phyloP scores from a whole-genome alignment of 768 basidiomycete species.

The Nidularia sp. region DNA sequence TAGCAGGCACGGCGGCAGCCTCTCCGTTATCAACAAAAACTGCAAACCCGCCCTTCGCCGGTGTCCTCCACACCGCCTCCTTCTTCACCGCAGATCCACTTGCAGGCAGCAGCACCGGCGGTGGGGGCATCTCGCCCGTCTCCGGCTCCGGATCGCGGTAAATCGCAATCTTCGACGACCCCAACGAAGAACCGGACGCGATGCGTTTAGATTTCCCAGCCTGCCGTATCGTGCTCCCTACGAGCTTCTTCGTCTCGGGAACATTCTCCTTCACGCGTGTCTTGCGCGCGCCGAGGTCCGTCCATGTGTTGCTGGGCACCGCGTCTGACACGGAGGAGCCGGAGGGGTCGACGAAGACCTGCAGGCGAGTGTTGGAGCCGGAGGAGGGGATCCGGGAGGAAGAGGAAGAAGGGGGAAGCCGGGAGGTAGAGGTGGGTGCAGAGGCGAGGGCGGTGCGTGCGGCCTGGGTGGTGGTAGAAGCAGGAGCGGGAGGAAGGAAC shows the following conservation, averaged over 20 bases:
- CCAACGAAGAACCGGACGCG: slow-evolving; percentile 33
- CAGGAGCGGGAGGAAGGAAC: slow-evolving; percentile 31
- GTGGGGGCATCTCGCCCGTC: slow-evolving; percentile 32
- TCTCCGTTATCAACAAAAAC: slow-evolving; percentile 34
- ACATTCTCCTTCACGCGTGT: slow-evolving; percentile 77
- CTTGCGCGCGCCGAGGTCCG: slow-evolving; percentile 75
- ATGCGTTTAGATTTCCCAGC: slow-evolving; percentile 53
- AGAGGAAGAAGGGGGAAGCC: slow-evolving; percentile 26
- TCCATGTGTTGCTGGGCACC: slow-evolving; percentile 48
- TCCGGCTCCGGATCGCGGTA: slow-evolving; percentile 59
- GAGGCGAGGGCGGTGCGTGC: slow-evolving; percentile 28
- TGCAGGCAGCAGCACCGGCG: slow-evolving; percentile 22
- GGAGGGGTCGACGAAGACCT: slow-evolving; percentile 70
- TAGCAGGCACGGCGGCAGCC: slow-evolving; percentile 28
- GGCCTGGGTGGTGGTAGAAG: slow-evolving; percentile 24
- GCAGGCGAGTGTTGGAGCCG: slow-evolving; percentile 54
- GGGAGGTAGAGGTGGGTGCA: slow-evolving; percentile 37
- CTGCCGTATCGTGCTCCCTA: slow-evolving; percentile 63
- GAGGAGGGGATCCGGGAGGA: slow-evolving; percentile 25
- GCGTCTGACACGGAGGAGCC: slow-evolving; percentile 44
- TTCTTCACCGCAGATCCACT: slow-evolving; percentile 10
- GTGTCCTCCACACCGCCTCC: slow-evolving; percentile 18
- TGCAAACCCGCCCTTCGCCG: slow-evolving; percentile 24
- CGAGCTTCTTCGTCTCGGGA: slow-evolving; percentile 64
- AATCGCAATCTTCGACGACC: slow-evolving; percentile 54